These are phyloP conservation scores for Angomonas deanei DNA, from an alignment of 208 protist species.

Conservation along the genomic window DNA sequence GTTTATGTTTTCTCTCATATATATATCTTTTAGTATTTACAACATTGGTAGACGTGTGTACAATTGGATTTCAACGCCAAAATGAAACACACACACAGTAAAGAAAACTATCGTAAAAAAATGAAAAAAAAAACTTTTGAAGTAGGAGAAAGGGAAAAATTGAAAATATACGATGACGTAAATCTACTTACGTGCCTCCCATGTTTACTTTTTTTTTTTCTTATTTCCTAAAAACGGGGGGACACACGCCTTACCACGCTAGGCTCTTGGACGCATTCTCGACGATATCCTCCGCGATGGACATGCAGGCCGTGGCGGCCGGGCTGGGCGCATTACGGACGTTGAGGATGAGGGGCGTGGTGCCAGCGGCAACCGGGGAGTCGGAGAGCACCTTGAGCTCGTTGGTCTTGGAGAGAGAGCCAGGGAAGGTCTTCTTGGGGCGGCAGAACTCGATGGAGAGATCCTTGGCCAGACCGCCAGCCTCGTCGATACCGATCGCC, in stretches of 20 bases:
- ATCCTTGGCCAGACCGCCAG: slow-evolving; percentile 50
- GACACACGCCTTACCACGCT: slow-evolving; percentile 26
- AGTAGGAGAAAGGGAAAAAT: neutral
- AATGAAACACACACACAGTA: neutral
- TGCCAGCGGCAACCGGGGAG: slow-evolving; percentile 3
- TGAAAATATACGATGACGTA: neutral
- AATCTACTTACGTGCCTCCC: neutral
- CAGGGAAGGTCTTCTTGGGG: slow-evolving; percentile 43
- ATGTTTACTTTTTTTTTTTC: neutral
- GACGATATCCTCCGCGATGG: slow-evolving; percentile 86
- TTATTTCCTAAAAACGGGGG: neutral
- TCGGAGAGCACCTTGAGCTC: slow-evolving; percentile 2
- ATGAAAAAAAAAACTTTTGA: neutral
- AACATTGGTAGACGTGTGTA: no score
- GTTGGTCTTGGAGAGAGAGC: slow-evolving; percentile 4
- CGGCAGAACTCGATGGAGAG: slow-evolving; percentile 72
- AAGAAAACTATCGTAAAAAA: neutral
- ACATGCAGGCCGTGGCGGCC: slow-evolving; percentile 77
- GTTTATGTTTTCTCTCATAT: neutral
- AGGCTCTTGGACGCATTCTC: slow-evolving; percentile 46
- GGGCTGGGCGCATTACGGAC: slow-evolving; percentile 89
- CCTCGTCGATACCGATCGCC: slow-evolving; percentile 45
- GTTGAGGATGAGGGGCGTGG: slow-evolving; percentile 64
- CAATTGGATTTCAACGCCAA: no score
- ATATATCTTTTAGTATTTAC: neutral